Conservation (phyloP, 805 yeast genomes). For the Candida loeiensis region DNA sequence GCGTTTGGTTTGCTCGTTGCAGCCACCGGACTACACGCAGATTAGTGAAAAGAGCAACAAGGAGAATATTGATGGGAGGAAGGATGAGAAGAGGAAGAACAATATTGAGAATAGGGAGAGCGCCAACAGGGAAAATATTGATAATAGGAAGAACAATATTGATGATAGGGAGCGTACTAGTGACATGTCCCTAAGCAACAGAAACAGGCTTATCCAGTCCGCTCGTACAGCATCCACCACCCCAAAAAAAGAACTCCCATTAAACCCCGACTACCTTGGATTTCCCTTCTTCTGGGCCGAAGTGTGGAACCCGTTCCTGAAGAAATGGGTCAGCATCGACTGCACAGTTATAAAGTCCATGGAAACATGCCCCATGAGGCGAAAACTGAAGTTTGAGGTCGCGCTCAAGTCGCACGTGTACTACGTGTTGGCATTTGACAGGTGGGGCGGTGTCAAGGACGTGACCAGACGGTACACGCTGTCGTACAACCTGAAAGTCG, state of each 20-base stretch:
- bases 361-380: constrained; percentile 54
- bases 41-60: constrained; percentile 14
- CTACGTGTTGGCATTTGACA: constrained; percentile 78
- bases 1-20: constrained; percentile 76
- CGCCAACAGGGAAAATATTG: background rate
- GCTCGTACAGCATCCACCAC: constrained; percentile 10
- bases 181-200: too few species aligned
- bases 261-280: constrained; percentile 19
- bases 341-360: constrained; percentile 63
- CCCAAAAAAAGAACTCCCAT: constrained; percentile 14
- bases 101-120: background rate
- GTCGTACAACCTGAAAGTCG: constrained; percentile 66
- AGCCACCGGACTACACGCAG: constrained; percentile 79
- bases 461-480: constrained; percentile 81
- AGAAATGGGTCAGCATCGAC: constrained; percentile 83
- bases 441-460: constrained; percentile 63
- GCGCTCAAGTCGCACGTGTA: constrained; percentile 57
- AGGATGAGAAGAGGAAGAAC: background rate
- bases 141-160: background rate
- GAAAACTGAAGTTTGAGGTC: constrained; percentile 56
- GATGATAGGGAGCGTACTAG: background rate
- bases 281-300: constrained; percentile 74
- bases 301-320: constrained; percentile 75
- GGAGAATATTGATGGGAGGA: too few species aligned
- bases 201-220: constrained; percentile 15